Base-by-base conservation (phyloP, 345 rosid genomes). In the Euphorbia tirucalli region DNA sequence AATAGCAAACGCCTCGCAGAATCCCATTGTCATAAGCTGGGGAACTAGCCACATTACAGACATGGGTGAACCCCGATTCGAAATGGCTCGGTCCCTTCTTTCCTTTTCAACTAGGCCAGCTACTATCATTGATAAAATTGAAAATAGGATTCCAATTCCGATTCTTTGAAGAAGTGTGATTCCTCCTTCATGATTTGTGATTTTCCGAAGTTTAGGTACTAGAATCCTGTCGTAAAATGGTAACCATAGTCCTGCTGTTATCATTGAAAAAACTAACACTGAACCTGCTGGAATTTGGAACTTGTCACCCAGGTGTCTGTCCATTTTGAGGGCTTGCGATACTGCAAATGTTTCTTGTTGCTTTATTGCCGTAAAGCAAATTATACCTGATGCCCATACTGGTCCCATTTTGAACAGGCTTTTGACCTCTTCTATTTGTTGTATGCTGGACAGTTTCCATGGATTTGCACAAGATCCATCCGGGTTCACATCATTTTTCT, bases 1-100 rank as follows among this genome's bases (percentile, higher is more conserved):
- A 0, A 69, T 14, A 10, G 41, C 43, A 65, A 77, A 82, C 5
- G 80, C 76, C 54, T 84, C 85, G 5, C 71, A 72, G 1, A 82
- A 67, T 2, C 83, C 84, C 71, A 79, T 64, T 3, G 80, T 7
- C 64, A 50, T 66, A 39, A 81, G 82, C 19, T 79, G 83, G 8
- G 85, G 83, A 30, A 68, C 65, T 18, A 82, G 66, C 87, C 87
- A 84, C 43, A 82, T 27, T 32, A 73, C 79, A 4, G 84, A 77
- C 62, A 82, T 71, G 24, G 83, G 72, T n/a, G 77, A 65, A 16
- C 58, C 50, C 3, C 63, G 74, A 69, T 66, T 70, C 32, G 70
- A 63, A 24, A 75, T 32, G 11, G 81, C 76, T 14, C 1, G 52
- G 0, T 32, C 65, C 64, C 84, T 74, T 54, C 84, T 71, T 69